Evolutionary conservation across 257 asterid genomes (phyloP), one percentile per base, ranked within the genome.

Genomic region (Prunella vulgaris): DNA sequence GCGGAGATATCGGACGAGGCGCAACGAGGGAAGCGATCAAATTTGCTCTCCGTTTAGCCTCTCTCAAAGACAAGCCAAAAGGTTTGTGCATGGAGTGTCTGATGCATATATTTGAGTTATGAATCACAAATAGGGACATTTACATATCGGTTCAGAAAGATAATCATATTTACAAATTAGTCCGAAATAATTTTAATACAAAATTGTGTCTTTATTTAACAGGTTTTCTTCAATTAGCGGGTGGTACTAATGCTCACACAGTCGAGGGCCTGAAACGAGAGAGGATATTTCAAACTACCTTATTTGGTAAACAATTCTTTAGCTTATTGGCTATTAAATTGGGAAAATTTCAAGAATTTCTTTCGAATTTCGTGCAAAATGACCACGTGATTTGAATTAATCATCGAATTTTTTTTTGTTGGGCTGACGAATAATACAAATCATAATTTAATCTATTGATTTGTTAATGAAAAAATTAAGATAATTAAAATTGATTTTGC

Each of bases 141-240:
- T n/a, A n/a, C n/a, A n/a, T n/a, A n/a, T n/a, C n/a, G n/a, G n/a
- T n/a, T n/a, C n/a, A n/a, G n/a, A n/a, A n/a, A n/a, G n/a, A n/a
- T n/a, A n/a, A n/a, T n/a, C n/a, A n/a, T n/a, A n/a, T n/a, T n/a
- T n/a, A n/a, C n/a, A n/a, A n/a, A n/a, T n/a, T n/a, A n/a, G n/a
- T n/a, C n/a, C n/a, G n/a, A n/a, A n/a, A n/a, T n/a, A n/a, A n/a
- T n/a, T n/a, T n/a, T n/a, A n/a, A n/a, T n/a, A n/a, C n/a, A n/a
- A n/a, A n/a, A n/a, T n/a, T n/a, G n/a, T n/a, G 51, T 60, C 37
- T 69, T 27, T 37, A 17, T 28, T 1, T 71, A 27, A 20, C 76
- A 89, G 98, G 98, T 77, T 90, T 80, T 69, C 96, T 93, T 79
- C 98, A 93, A 35, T 79, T 90, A 75, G 98, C 98, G 1, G 98